These are phyloP conservation scores for Fusarium tuaranense DNA, from an alignment of 2,329 filamentous ascomycete species.

Conservation along the genomic window DNA sequence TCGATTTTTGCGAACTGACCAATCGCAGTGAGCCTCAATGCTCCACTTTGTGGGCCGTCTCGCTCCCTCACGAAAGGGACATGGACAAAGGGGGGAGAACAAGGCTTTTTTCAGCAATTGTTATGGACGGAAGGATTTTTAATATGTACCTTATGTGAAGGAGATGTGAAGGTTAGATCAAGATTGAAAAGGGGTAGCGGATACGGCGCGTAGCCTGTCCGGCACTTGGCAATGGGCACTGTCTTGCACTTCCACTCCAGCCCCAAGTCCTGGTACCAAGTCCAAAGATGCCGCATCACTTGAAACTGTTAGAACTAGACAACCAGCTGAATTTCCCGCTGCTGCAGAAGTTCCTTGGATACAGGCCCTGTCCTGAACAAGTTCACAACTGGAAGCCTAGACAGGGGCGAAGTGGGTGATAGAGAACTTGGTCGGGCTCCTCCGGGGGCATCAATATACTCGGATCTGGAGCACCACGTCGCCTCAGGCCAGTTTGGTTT, in stretches of 20 bases:
- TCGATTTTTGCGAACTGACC: neutral
- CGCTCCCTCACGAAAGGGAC: neutral
- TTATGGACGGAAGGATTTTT: neutral
- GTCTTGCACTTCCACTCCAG: neutral
- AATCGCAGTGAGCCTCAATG: neutral
- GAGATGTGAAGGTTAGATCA: neutral
- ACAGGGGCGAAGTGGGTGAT: neutral
- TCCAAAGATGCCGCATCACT: neutral
- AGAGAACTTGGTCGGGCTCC: neutral
- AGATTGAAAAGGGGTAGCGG: neutral
- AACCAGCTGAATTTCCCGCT: neutral
- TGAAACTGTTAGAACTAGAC: neutral
- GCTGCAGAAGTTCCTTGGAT: neutral
- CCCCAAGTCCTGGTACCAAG: neutral
- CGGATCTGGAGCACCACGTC: neutral
- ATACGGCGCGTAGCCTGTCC: no score
- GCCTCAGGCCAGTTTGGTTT: neutral
- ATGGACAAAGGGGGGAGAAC: neutral
- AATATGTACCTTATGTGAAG: neutral
- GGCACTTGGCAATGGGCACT: neutral
- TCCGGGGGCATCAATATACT: neutral
- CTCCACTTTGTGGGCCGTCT: neutral
- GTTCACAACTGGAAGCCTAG: neutral
- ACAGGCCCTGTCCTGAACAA: neutral
- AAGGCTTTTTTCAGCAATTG: neutral